Evolutionary conservation across 169 alveolate species (phyloP).

Genomic region (Plasmodium yoelii): DNA sequence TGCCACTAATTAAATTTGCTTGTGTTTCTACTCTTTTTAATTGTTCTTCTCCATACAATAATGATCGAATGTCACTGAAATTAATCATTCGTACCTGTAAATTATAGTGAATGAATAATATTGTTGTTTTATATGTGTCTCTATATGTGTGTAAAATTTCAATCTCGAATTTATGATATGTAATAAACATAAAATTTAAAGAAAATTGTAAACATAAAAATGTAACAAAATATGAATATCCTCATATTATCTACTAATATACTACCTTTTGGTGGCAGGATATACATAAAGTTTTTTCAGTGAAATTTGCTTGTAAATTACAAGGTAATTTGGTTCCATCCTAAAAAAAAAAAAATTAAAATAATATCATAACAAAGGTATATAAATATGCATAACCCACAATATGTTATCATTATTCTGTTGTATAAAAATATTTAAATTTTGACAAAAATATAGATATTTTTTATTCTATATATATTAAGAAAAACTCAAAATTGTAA

Average conservation of each 20-base stretch:
- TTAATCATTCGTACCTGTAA: constrained; percentile 84
- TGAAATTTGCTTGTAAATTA: constrained; percentile 68
- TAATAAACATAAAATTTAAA: no score
- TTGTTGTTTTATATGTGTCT: no score
- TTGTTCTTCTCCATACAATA: constrained; percentile 88
- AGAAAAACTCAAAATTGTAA: neutral
- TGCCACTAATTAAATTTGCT: constrained; percentile 84
- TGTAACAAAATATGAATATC: neutral
- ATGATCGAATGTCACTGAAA: constrained; percentile 82
- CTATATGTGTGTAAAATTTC: no score
- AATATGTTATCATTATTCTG: no score
- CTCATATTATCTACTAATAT: constrained; percentile 2
- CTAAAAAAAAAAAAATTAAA: constrained; percentile 41
- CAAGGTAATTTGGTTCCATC: constrained; percentile 75
- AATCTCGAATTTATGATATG: no score
- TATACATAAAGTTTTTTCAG: constrained; percentile 73
- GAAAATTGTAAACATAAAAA: no score
- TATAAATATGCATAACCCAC: neutral
- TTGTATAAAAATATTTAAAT: no score
- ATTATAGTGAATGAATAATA: neutral
- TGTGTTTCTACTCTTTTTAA: constrained; percentile 88
- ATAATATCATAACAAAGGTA: constrained; percentile 2
- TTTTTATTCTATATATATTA: no score
- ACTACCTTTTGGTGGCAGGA: constrained; percentile 72
- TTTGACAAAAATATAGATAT: neutral